These are phyloP conservation scores for Suhomyces chickasaworum DNA, from an alignment of 1,139 yeast genomes.

Conservation along the genomic window DNA sequence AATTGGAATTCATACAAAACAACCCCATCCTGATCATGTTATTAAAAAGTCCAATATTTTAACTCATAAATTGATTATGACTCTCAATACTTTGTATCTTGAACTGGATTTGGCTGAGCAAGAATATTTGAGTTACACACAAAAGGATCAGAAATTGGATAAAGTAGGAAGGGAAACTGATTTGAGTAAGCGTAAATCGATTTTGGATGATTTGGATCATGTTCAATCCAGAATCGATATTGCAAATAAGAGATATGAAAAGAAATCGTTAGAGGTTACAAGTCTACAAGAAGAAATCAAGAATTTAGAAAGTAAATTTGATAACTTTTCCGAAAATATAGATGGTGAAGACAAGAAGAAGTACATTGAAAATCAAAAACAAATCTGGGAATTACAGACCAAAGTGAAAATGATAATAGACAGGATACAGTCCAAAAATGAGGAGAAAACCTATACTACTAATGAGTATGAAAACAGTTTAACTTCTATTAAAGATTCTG, in stretches of 20 bases:
- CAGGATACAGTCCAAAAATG: constrained; percentile 37
- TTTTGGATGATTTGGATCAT: constrained; percentile 41
- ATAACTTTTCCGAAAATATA: constrained; percentile 21
- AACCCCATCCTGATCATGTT: constrained; percentile 12
- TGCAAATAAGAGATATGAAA: constrained; percentile 41
- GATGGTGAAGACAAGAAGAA: constrained; percentile 21
- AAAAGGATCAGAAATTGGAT: constrained; percentile 26
- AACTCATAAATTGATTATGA: constrained; percentile 42
- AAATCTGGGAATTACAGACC: constrained; percentile 44
- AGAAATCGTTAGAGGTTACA: constrained; percentile 37
- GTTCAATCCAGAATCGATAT: constrained; percentile 43
- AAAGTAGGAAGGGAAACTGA: constrained; percentile 38
- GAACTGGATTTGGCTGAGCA: constrained; percentile 29
- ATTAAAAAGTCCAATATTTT: constrained; percentile 27
- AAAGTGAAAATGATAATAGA: constrained; percentile 39
- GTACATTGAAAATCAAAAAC: constrained; percentile 32
- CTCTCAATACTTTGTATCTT: constrained; percentile 35
- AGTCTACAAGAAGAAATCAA: constrained; percentile 23
- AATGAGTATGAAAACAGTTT: constrained; percentile 65
- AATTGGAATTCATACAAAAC: constrained; percentile 54
- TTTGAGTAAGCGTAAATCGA: constrained; percentile 27
- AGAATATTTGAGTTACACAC: constrained; percentile 30
- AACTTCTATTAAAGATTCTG: constrained; percentile 56
- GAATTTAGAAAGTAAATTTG: constrained; percentile 24
- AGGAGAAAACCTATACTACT: constrained; percentile 67